Base-by-base conservation (phyloP, 441 rosid genomes). In the Croton laevigatus region DNA sequence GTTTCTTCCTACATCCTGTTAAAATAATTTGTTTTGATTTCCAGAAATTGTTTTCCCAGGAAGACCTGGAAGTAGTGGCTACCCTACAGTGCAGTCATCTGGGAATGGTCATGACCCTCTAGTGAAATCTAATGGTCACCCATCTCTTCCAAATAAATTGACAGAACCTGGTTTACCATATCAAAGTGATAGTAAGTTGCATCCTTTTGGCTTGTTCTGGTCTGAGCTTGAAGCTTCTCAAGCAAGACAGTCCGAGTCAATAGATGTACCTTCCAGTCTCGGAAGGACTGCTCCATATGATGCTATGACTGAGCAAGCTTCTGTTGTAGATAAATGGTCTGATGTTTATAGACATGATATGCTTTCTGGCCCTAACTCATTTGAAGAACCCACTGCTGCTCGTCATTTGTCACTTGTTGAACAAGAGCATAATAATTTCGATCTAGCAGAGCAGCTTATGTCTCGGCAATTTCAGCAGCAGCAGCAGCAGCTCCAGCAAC, bases 201-300 rank as follows among this genome's bases (percentile, higher is more conserved):
- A 89, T 64, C 96, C 93, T 19, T 88, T 94, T 85, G 94, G 97
- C 68, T 80, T 89, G 78, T 77, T 89, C 70, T 86, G 90, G 96
- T 90, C 98, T 37, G 94, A 94, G 83, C 85, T 92, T 73, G 96
- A 88, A 83, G 77, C 80, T 63, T 65, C 84, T 64, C 78, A 73
- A 75, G 69, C 82, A 73, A 83, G 85, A 69, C 84, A 66, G 72
- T 75, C 75, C 36, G 82, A 73, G 20, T 79, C 84, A 71, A 78
- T 89, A 63, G 80, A 80, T 77, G 58, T 73, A 68, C 75, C 82
- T 79, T 76, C 82, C 38, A 69, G 71, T 69, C 51, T 74, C 23
- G 83, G 70, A 49, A 83, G 80, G 61, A 69, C 74, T 42, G 73
- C 78, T n/a, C 73, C 83, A 46, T 85, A 73, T 75, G 79, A 66